Conservation (phyloP, 2,329 filamentous ascomycete genomes). For the Raffaelea albimanens region DNA sequence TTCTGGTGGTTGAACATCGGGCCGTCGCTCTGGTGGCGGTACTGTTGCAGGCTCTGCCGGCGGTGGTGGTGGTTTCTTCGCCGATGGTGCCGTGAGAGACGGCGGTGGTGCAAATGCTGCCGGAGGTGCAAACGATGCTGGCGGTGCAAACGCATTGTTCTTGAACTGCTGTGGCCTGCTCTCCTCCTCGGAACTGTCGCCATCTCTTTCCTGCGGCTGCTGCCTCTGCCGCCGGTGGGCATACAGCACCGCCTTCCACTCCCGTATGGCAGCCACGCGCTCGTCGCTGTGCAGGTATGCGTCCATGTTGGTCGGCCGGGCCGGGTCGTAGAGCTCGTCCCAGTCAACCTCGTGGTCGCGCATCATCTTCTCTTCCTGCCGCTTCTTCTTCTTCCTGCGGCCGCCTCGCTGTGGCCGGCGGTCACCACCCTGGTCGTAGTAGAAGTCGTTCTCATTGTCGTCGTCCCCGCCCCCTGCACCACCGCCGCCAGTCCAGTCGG, state of each 20-base stretch:
- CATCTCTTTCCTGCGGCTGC: slow-evolving; percentile 23
- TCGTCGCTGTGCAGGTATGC: slow-evolving; percentile 81
- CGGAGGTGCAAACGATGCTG: slow-evolving; percentile 3
- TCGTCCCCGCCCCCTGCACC: slow-evolving; percentile 30
- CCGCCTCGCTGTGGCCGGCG: slow-evolving; percentile 54
- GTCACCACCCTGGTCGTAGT: slow-evolving; percentile 72
- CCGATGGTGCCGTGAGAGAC: slow-evolving; percentile 16
- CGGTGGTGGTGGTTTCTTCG: background rate
- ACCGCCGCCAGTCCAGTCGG: slow-evolving; percentile 76
- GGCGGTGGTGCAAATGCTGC: slow-evolving; percentile 24
- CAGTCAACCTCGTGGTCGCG: slow-evolving; percentile 54
- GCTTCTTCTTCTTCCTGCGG: slow-evolving; percentile 45
- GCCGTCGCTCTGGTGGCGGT: slow-evolving; percentile 23
- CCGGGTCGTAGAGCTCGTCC: slow-evolving; percentile 85
- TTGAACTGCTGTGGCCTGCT: background rate
- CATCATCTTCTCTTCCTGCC: slow-evolving; percentile 47
- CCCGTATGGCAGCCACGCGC: slow-evolving; percentile 65
- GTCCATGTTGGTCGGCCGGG: slow-evolving; percentile 72
- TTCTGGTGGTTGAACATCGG: background rate
- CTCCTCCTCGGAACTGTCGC: slow-evolving; percentile 20
- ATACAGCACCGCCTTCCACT: slow-evolving; percentile 80
- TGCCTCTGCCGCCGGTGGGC: slow-evolving; percentile 49
- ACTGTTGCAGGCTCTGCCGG: slow-evolving; percentile 16
- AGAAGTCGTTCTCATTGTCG: slow-evolving; percentile 24
- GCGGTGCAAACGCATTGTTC: slow-evolving; percentile 39